Percentiles rank a stretch among this genome's conserved stretches.
Conservation (phyloP, 2,329 filamentous ascomycete genomes). For the Cyclaneusma minus region DNA sequence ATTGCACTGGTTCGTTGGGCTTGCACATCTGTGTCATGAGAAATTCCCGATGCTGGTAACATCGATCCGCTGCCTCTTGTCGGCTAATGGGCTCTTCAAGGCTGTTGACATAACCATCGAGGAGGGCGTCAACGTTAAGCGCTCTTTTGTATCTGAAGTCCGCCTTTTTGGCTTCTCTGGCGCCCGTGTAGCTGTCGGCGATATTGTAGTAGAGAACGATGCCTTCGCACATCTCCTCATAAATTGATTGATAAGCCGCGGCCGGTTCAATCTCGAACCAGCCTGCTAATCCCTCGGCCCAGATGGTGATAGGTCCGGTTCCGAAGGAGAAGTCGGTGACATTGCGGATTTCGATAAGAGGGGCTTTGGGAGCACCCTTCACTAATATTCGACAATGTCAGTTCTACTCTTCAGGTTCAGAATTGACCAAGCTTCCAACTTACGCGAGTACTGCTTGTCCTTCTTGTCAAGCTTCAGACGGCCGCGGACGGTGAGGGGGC, state of each 20-base stretch:
- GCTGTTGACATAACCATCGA: too few species aligned
- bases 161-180: too few species aligned
- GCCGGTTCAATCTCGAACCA: constrained; percentile 54
- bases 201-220: constrained; percentile 49
- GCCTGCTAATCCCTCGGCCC: constrained; percentile 47
- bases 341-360: constrained; percentile 38
- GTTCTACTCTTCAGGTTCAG: neutral
- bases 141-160: too few species aligned
- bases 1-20: too few species aligned
- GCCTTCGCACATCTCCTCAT: constrained; percentile 44
- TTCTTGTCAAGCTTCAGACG: constrained; percentile 33
- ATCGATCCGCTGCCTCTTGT: too few species aligned
- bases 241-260: constrained; percentile 37
- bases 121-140: too few species aligned
- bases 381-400: neutral
- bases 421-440: constrained; percentile 8
- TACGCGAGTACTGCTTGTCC: constrained; percentile 26
- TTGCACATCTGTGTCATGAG: too few species aligned
- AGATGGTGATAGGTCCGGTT: constrained; percentile 40
- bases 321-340: constrained; percentile 37
- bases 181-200: constrained; percentile 36
- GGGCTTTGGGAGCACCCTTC: constrained; percentile 7
- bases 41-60: too few species aligned
- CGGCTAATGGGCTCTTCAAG: too few species aligned
- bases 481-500: constrained; percentile 47